Conservation (phyloP, 805 yeast species). For the Zygosaccharomyces lentus region DNA sequence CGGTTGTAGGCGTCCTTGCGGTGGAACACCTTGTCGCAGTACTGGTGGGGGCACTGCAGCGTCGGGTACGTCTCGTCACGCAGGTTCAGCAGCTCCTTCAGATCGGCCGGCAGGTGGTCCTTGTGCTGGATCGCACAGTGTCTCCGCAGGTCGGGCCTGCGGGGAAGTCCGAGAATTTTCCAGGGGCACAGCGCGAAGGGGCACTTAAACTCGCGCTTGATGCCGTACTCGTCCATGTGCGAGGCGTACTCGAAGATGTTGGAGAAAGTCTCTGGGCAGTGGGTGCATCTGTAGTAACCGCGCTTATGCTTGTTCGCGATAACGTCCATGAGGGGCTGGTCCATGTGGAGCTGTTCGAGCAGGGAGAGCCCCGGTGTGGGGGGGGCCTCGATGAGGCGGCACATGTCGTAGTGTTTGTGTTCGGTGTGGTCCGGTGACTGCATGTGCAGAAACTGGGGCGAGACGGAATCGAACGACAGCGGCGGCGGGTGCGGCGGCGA, state of each 20-base stretch:
- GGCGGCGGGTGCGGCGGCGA: background rate
- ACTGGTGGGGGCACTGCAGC: slow-evolving; percentile 30
- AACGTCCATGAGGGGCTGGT: slow-evolving; percentile 28
- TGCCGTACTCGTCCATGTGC: slow-evolving; percentile 42
- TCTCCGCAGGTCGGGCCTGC: slow-evolving; percentile 46
- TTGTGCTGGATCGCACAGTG: slow-evolving; percentile 48
- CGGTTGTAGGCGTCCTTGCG: slow-evolving; percentile 52
- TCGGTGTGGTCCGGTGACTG: slow-evolving; percentile 2
- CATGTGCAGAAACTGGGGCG: slow-evolving; percentile 3
- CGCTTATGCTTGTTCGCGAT: slow-evolving; percentile 36
- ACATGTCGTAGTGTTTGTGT: background rate
- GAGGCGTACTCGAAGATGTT: slow-evolving; percentile 38
- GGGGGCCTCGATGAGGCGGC: slow-evolving; percentile 4
- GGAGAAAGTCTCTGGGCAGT: slow-evolving; percentile 41
- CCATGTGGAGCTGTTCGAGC: slow-evolving; percentile 29
- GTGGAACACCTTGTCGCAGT: slow-evolving; percentile 47
- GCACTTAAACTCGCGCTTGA: slow-evolving; percentile 42
- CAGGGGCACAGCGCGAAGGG: slow-evolving; percentile 46
- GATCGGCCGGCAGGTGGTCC: slow-evolving; percentile 26
- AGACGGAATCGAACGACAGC: background rate
- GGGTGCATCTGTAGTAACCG: slow-evolving; percentile 45
- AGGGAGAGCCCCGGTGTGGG: slow-evolving; percentile 14
- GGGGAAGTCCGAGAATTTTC: slow-evolving; percentile 46
- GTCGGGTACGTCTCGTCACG: slow-evolving; percentile 31
- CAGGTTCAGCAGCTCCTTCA: slow-evolving; percentile 28